Percentiles rank a stretch among this genome's conserved stretches.
phyloP scores from a whole-genome alignment of 495 filamentous ascomycete species.

The Hypomontagnella submonticulosa region DNA sequence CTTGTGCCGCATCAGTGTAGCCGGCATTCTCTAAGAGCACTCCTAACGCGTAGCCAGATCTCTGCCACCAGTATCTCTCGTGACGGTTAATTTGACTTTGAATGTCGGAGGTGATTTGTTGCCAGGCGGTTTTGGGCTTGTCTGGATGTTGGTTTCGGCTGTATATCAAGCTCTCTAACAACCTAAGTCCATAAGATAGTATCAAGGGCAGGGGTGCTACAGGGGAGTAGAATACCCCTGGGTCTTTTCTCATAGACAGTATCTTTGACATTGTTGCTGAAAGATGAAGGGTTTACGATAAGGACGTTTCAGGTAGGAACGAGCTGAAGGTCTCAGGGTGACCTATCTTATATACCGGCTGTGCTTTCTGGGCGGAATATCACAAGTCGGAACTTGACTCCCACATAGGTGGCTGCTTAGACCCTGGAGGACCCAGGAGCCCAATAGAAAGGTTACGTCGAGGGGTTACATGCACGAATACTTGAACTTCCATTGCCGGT shows the following conservation, averaged over 20 bases:
- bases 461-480: constrained; percentile 1
- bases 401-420: neutral
- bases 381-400: neutral
- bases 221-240: constrained; percentile 4
- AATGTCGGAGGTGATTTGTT: constrained; percentile 18
- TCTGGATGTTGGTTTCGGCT: constrained; percentile 1
- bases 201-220: neutral
- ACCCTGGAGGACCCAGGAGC: neutral
- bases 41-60: constrained; percentile 25
- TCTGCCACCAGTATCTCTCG: constrained; percentile 23
- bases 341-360: constrained; percentile 10
- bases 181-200: constrained; percentile 3
- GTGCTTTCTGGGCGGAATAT: neutral
- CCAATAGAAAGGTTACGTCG: constrained; percentile 11
- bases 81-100: constrained; percentile 13
- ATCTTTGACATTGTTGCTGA: constrained; percentile 1
- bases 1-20: constrained; percentile 21
- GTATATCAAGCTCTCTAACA: constrained; percentile 3
- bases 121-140: constrained; percentile 8
- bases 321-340: neutral
- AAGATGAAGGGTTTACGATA: neutral
- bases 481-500: constrained; percentile 3
- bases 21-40: constrained; percentile 28
- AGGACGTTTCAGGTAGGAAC: neutral
- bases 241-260: constrained; percentile 1